Conservation (phyloP, 2,329 filamentous ascomycete genomes). For the Venturia effusa region DNA sequence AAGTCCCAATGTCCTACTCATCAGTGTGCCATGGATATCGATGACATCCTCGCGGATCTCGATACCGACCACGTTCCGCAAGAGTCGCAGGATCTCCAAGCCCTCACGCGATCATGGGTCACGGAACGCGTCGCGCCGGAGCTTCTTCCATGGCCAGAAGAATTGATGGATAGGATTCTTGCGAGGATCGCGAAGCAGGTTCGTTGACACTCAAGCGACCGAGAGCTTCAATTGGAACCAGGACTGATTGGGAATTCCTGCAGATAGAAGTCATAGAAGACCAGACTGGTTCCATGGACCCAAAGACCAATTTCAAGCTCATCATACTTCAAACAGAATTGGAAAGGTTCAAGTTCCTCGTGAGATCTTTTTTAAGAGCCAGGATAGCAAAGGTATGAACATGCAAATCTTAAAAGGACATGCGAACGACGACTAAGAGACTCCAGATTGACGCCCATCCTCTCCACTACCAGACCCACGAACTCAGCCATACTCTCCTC, state of each 20-base stretch:
- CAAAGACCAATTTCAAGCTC: conserved; percentile 82
- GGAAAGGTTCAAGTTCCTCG: conserved; percentile 83
- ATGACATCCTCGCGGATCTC: conserved; percentile 41
- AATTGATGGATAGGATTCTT: conserved; percentile 73
- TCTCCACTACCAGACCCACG: conserved; percentile 48
- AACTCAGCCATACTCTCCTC: conserved; percentile 38
- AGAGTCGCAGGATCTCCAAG: conserved; percentile 68
- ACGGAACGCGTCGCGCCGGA: conserved; percentile 85
- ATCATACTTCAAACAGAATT: conserved; percentile 96
- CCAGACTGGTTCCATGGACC: conserved; percentile 74
- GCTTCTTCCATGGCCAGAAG: conserved; percentile 66
- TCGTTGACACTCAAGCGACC: conserved; percentile 12
- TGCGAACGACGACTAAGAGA: conserved; percentile 17
- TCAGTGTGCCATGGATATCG: conserved; percentile 32
- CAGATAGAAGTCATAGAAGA: conserved; percentile 40
- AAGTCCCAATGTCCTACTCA: not conserved
- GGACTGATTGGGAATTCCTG: not conserved
- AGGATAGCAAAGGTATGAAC: conserved; percentile 68
- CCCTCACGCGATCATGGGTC: conserved; percentile 84
- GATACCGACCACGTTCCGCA: conserved; percentile 36
- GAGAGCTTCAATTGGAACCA: not conserved
- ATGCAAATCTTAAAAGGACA: conserved; percentile 17
- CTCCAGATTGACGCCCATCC: conserved; percentile 66
- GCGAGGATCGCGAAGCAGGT: conserved; percentile 36
- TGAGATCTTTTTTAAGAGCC: conserved; percentile 70